Conservation (phyloP, 1,284 basidiomycete species). For the Trichosporon sp. region DNA sequence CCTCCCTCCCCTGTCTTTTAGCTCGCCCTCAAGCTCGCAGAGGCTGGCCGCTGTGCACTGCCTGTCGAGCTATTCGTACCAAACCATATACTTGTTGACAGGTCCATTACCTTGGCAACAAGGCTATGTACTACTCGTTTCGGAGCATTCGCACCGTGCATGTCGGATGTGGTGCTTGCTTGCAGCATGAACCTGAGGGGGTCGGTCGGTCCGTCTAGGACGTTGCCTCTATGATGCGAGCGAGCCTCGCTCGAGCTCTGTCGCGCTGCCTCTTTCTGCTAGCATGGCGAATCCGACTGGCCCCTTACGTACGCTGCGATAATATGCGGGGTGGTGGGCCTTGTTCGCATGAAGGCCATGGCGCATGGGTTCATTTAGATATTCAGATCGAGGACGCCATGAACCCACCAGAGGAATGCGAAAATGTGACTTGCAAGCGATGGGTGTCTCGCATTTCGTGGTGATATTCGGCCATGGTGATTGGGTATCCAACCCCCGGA, state of each 20-base stretch:
- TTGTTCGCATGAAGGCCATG: neutral
- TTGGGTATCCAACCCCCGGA: neutral
- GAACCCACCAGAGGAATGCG: neutral
- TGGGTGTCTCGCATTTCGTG: neutral
- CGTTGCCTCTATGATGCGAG: neutral
- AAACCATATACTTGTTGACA: neutral
- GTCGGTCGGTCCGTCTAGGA: neutral
- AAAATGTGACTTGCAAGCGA: neutral
- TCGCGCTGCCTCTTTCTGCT: no score
- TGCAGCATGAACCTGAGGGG: neutral
- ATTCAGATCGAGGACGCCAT: neutral
- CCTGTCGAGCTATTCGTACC: neutral
- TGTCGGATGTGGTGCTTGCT: neutral
- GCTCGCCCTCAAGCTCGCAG: no score
- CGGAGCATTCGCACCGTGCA: neutral
- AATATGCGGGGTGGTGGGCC: neutral
- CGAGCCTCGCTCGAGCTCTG: no score
- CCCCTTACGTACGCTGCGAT: no score
- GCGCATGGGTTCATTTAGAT: neutral
- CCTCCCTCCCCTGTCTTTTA: no score
- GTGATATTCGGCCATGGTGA: neutral
- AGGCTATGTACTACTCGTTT: constrained; percentile 1
- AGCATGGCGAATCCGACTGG: no score
- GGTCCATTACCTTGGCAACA: neutral
- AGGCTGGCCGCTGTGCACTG: neutral